Percentiles rank a stretch among this genome's conserved stretches.
Conservation (phyloP, 306 rosid species). For the Echinosophora koreensis region DNA sequence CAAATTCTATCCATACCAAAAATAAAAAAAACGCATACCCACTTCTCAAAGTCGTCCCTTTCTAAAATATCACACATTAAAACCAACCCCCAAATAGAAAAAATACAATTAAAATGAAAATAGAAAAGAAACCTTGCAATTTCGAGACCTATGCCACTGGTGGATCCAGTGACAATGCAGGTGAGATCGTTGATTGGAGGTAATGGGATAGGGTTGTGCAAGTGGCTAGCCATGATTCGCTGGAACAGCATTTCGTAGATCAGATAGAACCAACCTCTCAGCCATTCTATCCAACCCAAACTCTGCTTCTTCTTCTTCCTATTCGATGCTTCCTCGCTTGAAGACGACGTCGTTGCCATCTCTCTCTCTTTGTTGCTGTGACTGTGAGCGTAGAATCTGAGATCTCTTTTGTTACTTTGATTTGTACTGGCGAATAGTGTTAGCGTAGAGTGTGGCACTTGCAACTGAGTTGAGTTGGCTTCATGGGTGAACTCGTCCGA, state of each 20-base stretch:
- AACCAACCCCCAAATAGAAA: conserved; percentile 27
- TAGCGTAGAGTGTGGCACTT: no score
- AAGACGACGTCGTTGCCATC: conserved; percentile 62
- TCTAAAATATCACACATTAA: background rate
- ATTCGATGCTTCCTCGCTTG: conserved; percentile 47
- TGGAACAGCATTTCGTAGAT: conserved; percentile 84
- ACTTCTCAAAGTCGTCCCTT: conserved; percentile 3
- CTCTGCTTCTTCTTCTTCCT: conserved; percentile 59
- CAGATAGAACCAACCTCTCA: conserved; percentile 75
- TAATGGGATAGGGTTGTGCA: conserved; percentile 84
- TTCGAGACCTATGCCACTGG: conserved; percentile 96
- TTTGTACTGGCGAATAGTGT: no score
- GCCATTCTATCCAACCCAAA: conserved; percentile 93
- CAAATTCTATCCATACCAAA: background rate
- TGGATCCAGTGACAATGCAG: conserved; percentile 93
- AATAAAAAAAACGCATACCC: background rate
- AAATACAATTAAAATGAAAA: background rate
- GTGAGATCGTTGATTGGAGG: conserved; percentile 85
- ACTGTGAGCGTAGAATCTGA: conserved; percentile 29
- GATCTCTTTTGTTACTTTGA: conserved; percentile 38
- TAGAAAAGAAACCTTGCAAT: conserved; percentile 70
- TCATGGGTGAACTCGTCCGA: no score
- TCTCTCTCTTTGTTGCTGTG: background rate
- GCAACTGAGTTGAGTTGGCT: no score
- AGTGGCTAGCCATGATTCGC: conserved; percentile 87